These are phyloP conservation scores for Salix caprea DNA, from an alignment of 345 rosid species.

Conservation along the genomic window DNA sequence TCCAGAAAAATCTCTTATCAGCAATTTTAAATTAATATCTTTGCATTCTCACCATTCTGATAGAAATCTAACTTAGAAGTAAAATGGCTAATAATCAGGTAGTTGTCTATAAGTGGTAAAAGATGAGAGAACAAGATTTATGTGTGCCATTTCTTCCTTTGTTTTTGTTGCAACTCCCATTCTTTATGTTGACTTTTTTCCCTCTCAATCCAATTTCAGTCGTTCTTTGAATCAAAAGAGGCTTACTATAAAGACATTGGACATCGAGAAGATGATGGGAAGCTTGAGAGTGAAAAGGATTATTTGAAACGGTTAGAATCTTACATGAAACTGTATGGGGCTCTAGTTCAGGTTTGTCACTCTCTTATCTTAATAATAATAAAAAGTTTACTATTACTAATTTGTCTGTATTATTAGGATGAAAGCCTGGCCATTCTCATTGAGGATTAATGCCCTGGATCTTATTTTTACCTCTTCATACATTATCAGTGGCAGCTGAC, in stretches of 20 bases:
- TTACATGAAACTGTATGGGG: slow-evolving; percentile 79
- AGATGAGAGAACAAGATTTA: background rate
- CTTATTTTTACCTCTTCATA: no score
- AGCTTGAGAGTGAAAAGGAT: slow-evolving; percentile 39
- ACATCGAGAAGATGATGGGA: slow-evolving; percentile 44
- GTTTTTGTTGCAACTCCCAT: background rate
- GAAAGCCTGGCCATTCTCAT: background rate
- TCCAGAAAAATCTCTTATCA: background rate
- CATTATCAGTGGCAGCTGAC: slow-evolving; percentile 10
- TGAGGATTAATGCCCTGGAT: background rate
- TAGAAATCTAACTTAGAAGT: background rate
- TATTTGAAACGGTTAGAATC: slow-evolving; percentile 55
- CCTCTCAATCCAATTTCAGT: slow-evolving; percentile 36
- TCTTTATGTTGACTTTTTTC: slow-evolving; percentile 5
- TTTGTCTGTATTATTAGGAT: background rate
- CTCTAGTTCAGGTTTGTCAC: slow-evolving; percentile 76
- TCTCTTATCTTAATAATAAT: background rate
- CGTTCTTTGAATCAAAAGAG: slow-evolving; percentile 56
- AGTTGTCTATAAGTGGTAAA: background rate
- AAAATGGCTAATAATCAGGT: background rate
- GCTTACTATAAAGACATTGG: slow-evolving; percentile 56
- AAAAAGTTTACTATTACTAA: background rate
- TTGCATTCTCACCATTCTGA: background rate
- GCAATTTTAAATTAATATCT: background rate
- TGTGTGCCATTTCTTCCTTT: slow-evolving; percentile 2